Evolutionary conservation across 2,329 filamentous ascomycete species (phyloP).

Genomic region (Zymoseptoria crescenta): DNA sequence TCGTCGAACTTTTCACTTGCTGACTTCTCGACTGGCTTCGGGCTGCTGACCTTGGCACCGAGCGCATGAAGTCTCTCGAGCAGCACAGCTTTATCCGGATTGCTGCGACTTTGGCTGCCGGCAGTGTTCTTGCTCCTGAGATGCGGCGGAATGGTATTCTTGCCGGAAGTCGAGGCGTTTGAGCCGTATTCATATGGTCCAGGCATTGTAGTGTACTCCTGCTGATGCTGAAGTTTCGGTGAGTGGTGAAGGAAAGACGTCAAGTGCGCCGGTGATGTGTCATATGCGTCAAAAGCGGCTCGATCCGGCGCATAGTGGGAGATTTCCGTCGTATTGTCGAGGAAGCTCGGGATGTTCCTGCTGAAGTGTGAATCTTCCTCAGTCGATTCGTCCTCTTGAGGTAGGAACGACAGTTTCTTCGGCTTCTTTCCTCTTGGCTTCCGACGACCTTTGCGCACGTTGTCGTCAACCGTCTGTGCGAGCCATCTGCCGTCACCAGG

Average conservation of each 20-base stretch:
- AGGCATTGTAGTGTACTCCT: background rate
- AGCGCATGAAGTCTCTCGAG: conserved; percentile 11
- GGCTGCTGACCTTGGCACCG: conserved; percentile 12
- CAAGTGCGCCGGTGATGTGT: background rate
- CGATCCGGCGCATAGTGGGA: background rate
- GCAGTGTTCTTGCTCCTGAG: background rate
- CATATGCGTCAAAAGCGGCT: background rate
- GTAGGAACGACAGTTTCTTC: background rate
- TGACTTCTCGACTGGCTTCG: conserved; percentile 2
- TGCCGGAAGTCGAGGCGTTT: background rate
- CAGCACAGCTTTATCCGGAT: background rate
- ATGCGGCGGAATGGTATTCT: background rate
- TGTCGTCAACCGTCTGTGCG: background rate
- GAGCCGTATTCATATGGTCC: background rate
- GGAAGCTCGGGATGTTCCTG: background rate
- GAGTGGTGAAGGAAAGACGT: background rate
- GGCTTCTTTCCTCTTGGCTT: background rate
- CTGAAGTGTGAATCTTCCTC: background rate
- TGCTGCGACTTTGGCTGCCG: background rate
- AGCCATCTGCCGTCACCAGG: conserved; percentile 14
- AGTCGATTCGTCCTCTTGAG: background rate
- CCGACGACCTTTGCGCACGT: background rate
- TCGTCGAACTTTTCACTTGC: background rate
- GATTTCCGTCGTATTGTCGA: background rate
- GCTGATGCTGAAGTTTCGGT: background rate